phyloP scores from a whole-genome alignment of 2,329 filamentous ascomycete genomes.

The Cryoendolithus antarcticus region DNA sequence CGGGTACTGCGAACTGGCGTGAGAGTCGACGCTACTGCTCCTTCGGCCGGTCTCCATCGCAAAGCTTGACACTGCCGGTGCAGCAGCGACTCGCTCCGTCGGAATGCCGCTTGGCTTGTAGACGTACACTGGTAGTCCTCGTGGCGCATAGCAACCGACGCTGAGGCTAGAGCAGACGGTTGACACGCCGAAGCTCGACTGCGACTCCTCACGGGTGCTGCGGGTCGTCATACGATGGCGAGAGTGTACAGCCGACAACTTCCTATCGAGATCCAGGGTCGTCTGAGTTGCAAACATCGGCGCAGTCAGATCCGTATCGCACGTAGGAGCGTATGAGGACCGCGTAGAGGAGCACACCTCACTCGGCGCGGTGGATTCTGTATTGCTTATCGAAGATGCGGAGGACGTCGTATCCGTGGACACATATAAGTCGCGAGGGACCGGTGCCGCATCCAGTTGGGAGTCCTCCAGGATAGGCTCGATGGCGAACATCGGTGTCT shows the following conservation, averaged over 20 bases:
- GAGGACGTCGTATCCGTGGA: conserved; percentile 3
- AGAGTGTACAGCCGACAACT: not conserved
- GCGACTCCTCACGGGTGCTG: conserved; percentile 3
- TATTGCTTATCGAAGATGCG: conserved; percentile 1
- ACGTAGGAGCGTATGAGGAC: not conserved
- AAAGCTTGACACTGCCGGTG: too few species aligned
- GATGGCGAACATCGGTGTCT: not conserved
- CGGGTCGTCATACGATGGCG: not conserved
- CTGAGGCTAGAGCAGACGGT: conserved; percentile 6
- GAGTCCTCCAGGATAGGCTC: conserved; percentile 5
- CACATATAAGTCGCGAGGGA: conserved; percentile 3
- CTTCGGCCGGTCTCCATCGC: too few species aligned
- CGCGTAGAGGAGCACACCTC: not conserved
- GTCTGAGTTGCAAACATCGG: not conserved
- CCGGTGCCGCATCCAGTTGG: conserved; percentile 3
- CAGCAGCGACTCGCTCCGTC: too few species aligned
- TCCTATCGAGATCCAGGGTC: not conserved
- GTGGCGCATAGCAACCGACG: conserved; percentile 12
- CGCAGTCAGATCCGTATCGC: not conserved
- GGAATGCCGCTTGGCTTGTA: too few species aligned
- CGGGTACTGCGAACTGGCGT: too few species aligned
- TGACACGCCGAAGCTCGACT: conserved; percentile 2
- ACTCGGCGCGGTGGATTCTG: too few species aligned
- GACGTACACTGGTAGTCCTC: not conserved
- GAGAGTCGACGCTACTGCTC: too few species aligned